phyloP scores from a whole-genome alignment of 2,329 filamentous ascomycete genomes.

The Xylaria sp. region DNA sequence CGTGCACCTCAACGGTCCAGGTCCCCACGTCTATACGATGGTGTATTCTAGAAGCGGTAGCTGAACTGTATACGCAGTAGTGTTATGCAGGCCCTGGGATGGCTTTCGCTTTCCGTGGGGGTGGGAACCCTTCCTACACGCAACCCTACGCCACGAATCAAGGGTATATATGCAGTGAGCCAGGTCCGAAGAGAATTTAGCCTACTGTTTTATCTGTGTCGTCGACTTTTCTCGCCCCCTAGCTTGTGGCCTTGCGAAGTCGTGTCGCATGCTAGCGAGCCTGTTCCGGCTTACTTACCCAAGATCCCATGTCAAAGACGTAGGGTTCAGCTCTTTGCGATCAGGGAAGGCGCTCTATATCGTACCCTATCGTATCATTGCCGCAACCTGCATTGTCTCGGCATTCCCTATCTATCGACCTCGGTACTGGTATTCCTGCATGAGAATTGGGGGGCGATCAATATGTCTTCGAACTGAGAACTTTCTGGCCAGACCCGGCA shows the following conservation, averaged over 20 bases:
- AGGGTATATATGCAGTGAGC: neutral
- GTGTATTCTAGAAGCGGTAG: constrained; percentile 8
- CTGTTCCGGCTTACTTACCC: constrained; percentile 4
- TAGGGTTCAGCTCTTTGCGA: constrained; percentile 25
- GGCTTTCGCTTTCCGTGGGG: constrained; percentile 21
- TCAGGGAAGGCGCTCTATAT: constrained; percentile 4
- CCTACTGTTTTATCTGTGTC: neutral
- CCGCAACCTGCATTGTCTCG: constrained; percentile 1
- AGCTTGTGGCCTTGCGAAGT: constrained; percentile 19
- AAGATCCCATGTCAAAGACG: constrained; percentile 11
- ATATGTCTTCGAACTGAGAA: neutral
- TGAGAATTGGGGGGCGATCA: constrained; percentile 10
- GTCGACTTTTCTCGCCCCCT: neutral
- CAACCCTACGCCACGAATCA: constrained; percentile 1
- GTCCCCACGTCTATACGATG: constrained; percentile 5
- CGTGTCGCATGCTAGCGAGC: constrained; percentile 15
- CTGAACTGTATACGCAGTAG: constrained; percentile 3
- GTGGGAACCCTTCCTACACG: constrained; percentile 1
- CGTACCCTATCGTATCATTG: constrained; percentile 9
- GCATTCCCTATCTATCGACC: constrained; percentile 23
- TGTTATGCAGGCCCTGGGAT: neutral
- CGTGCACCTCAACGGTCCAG: neutral
- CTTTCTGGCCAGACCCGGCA: neutral
- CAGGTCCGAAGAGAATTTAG: constrained; percentile 6
- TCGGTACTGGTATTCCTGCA: constrained; percentile 14